These are phyloP conservation scores for Phytophthora palmivora DNA, from an alignment of 352 stramenopile species.

Conservation along the genomic window DNA sequence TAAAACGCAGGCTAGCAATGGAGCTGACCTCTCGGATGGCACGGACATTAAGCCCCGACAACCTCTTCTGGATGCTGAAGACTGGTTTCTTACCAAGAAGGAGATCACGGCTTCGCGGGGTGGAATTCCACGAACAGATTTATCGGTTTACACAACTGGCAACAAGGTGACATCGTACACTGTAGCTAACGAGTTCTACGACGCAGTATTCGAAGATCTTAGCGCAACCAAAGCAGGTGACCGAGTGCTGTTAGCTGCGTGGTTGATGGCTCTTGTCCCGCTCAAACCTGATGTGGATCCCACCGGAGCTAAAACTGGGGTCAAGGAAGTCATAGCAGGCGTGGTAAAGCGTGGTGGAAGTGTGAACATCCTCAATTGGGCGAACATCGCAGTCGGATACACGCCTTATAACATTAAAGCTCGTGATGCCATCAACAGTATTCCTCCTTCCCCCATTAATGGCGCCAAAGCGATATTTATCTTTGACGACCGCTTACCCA, in stretches of 20 bases:
- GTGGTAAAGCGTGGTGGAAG: conserved; percentile 31
- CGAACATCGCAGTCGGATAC: conserved; percentile 26
- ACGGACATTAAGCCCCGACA: too few relatives aligned
- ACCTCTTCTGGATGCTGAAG: background rate
- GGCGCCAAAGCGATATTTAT: conserved; percentile 25
- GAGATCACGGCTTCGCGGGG: conserved; percentile 36
- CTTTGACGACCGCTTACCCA: conserved; percentile 53
- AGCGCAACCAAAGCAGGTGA: conserved; percentile 8
- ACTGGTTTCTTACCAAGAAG: conserved; percentile 16
- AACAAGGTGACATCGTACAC: conserved; percentile 48
- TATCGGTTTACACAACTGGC: conserved; percentile 25
- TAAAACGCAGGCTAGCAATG: too few relatives aligned
- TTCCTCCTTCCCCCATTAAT: background rate
- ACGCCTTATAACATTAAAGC: conserved; percentile 9
- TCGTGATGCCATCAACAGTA: background rate
- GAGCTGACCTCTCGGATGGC: too few relatives aligned
- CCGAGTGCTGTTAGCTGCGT: conserved; percentile 45
- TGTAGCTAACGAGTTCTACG: conserved; percentile 46
- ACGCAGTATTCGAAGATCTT: conserved; percentile 43
- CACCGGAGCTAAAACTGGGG: conserved; percentile 23
- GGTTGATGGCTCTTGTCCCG: conserved; percentile 47
- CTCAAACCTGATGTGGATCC: conserved; percentile 33
- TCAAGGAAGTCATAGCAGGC: conserved; percentile 23
- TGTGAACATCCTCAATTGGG: conserved; percentile 49
- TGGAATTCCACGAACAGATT: conserved; percentile 22